Conservation (phyloP, 2,329 filamentous ascomycete genomes). For the Cytospora schulzeri region DNA sequence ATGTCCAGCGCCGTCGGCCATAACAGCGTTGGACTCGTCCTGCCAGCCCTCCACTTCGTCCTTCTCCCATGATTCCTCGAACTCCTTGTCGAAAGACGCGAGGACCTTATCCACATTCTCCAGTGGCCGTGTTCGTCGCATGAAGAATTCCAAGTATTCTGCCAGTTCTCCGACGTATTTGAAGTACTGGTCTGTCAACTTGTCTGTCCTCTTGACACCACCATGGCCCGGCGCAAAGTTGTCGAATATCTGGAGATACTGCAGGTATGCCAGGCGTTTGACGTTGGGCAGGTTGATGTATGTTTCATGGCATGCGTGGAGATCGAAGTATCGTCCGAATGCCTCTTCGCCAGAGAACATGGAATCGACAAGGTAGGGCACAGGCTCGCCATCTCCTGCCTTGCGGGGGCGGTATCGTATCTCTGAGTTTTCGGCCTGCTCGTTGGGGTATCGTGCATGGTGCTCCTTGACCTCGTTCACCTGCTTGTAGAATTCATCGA, state of each 20-base stretch:
- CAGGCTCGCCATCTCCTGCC: conserved; percentile 61
- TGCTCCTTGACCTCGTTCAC: conserved; percentile 80
- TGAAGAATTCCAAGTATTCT: conserved; percentile 84
- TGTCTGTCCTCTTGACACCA: conserved; percentile 77
- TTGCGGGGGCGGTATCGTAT: conserved; percentile 77
- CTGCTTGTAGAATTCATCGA: conserved; percentile 90
- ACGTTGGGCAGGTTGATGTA: conserved; percentile 88
- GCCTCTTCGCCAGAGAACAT: conserved; percentile 97
- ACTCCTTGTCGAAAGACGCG: conserved; percentile 76
- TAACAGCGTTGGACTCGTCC: conserved; percentile 49
- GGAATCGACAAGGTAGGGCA: conserved; percentile 74
- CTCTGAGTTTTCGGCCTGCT: conserved; percentile 93
- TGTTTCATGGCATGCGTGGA: conserved; percentile 80
- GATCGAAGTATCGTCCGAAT: conserved; percentile 88
- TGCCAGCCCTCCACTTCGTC: conserved; percentile 81
- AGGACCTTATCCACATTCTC: conserved; percentile 84
- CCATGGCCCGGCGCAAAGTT: conserved; percentile 75
- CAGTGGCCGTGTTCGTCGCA: conserved; percentile 80
- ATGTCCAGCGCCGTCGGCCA: conserved; percentile 41
- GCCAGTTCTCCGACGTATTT: conserved; percentile 80
- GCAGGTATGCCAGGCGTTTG: conserved; percentile 84
- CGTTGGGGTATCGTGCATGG: conserved; percentile 88
- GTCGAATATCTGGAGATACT: conserved; percentile 92
- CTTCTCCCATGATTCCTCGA: conserved; percentile 79
- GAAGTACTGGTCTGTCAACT: conserved; percentile 91